These are phyloP conservation scores for Withania somnifera DNA, from an alignment of 305 asterid species.

Conservation along the genomic window DNA sequence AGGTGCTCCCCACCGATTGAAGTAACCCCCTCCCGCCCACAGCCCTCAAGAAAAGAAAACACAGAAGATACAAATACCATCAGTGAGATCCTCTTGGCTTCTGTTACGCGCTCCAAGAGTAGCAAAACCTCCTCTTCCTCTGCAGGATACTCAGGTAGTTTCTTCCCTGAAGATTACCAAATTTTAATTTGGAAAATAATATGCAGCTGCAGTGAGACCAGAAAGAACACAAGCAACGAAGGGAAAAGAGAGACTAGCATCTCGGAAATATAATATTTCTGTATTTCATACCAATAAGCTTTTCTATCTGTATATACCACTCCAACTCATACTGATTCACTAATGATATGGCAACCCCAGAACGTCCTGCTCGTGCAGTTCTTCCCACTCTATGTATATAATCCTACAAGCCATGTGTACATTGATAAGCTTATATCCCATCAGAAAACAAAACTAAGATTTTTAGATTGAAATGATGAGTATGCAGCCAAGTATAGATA, in stretches of 20 bases:
- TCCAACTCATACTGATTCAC: conserved; percentile 84
- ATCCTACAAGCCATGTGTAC: conserved; percentile 42
- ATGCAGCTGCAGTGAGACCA: background rate
- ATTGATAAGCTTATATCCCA: background rate
- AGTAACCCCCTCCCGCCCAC: background rate
- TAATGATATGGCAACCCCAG: conserved; percentile 73
- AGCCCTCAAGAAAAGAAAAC: background rate
- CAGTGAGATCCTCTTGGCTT: conserved; percentile 69
- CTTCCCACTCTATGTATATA: conserved; percentile 94
- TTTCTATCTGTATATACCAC: conserved; percentile 79
- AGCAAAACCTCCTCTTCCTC: conserved; percentile 69
- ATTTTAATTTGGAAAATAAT: background rate
- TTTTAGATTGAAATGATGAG: background rate
- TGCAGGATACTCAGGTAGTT: conserved; percentile 57
- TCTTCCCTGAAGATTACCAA: conserved; percentile 44
- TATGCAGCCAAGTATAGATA: background rate
- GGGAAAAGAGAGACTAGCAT: background rate
- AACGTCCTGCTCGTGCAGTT: conserved; percentile 95
- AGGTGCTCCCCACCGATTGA: background rate
- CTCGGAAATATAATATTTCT: background rate
- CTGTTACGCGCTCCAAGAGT: conserved; percentile 52
- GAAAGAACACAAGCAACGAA: background rate
- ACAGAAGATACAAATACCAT: conserved; percentile 27
- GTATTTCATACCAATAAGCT: conserved; percentile 47
- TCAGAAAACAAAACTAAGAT: background rate